Conservation (phyloP, 305 asterid species). For the Ajuga reptans region DNA sequence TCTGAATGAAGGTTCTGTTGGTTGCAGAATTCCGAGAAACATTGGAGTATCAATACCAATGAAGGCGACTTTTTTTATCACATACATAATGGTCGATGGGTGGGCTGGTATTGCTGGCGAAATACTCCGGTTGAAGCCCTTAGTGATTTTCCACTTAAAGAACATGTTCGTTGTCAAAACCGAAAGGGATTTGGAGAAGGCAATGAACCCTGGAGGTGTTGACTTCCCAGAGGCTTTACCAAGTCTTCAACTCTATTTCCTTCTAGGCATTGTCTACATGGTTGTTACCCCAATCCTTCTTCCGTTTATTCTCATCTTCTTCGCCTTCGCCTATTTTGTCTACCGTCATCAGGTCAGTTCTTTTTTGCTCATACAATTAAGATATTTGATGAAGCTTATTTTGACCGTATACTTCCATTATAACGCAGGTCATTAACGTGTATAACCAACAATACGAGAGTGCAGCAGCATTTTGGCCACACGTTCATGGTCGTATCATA, state of each 20-base stretch:
- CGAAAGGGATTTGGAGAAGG: constrained; percentile 71
- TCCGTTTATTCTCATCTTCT: constrained; percentile 82
- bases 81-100: constrained; percentile 90
- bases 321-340: constrained; percentile 83
- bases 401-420: background rate
- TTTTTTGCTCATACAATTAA: background rate
- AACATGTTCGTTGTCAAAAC: constrained; percentile 82
- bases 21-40: constrained; percentile 76
- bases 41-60: constrained; percentile 92
- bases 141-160: constrained; percentile 75
- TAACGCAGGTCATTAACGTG: constrained; percentile 70
- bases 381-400: background rate
- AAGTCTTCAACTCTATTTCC: constrained; percentile 76
- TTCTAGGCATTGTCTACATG: constrained; percentile 79
- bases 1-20: constrained; percentile 13
- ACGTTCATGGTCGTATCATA: constrained; percentile 76
- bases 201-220: constrained; percentile 83
- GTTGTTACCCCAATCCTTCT: constrained; percentile 91
- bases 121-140: constrained; percentile 69
- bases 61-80: constrained; percentile 91
- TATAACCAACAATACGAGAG: constrained; percentile 84
- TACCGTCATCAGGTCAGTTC: constrained; percentile 87
- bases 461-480: constrained; percentile 97
- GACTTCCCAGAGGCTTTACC: constrained; percentile 76
- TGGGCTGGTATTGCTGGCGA: constrained; percentile 95